Percentiles rank a stretch among this genome's conserved stretches.
Conservation (phyloP, 164 flowering plant species). For the Umbellularia californica region DNA sequence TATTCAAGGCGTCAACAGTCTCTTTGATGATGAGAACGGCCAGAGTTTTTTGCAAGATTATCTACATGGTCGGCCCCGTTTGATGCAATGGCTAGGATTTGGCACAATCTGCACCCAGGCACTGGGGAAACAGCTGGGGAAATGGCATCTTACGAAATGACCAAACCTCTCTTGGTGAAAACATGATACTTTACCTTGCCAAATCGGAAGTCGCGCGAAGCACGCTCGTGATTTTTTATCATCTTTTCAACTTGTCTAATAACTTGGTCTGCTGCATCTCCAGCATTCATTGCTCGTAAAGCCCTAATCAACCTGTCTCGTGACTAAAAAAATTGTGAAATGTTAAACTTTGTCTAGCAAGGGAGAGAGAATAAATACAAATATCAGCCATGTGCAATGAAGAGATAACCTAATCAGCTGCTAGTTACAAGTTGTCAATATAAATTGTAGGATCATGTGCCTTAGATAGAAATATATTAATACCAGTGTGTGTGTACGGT, state of each 20-base stretch:
- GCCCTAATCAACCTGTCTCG: constrained; percentile 76
- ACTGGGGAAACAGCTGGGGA: no score
- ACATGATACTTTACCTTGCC: constrained; percentile 44
- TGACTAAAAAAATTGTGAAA: constrained; percentile 46
- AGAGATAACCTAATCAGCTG: not conserved
- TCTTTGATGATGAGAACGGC: not conserved
- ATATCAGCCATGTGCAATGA: not conserved
- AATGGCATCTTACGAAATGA: no score
- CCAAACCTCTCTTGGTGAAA: not conserved
- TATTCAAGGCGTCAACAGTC: not conserved
- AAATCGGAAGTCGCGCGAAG: constrained; percentile 54
- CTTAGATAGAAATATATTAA: not conserved
- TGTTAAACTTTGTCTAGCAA: not conserved
- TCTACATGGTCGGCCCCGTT: not conserved
- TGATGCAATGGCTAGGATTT: not conserved
- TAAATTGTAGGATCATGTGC: no score
- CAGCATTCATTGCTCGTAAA: constrained; percentile 88
- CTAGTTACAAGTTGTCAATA: not conserved
- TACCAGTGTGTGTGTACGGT: no score
- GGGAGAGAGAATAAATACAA: not conserved
- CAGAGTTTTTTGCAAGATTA: not conserved
- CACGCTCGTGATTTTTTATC: constrained; percentile 66
- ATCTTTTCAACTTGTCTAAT: constrained; percentile 85
- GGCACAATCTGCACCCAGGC: not conserved
- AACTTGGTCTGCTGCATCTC: constrained; percentile 96